A percentile compares a stretch with the other conserved stretches of the same genome.
phyloP scores from a whole-genome alignment of 345 rosid species.

The Bruguiera gymnorhiza region DNA sequence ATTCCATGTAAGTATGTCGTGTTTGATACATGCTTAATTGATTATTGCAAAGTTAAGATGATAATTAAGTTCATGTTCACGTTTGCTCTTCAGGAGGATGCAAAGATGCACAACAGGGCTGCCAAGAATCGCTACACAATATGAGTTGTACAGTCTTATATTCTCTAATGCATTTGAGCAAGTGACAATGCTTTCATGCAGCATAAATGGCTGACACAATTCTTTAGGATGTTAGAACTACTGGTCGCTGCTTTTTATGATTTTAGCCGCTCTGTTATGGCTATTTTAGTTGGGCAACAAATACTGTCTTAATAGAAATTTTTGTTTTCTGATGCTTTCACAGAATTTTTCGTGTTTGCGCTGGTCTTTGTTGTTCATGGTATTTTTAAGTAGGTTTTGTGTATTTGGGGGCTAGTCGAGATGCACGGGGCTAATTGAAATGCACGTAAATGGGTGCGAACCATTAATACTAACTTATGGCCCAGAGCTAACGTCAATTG shows the following conservation, averaged over 20 bases:
- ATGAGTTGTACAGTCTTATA: slow-evolving; percentile 32
- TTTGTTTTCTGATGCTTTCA: too few species aligned
- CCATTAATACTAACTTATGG: too few species aligned
- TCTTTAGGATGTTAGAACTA: not conserved
- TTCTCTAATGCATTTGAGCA: not conserved
- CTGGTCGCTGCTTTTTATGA: too few species aligned
- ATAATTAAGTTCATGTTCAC: not conserved
- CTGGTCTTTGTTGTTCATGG: too few species aligned
- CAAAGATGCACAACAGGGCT: slow-evolving; percentile 49
- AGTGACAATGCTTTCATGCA: not conserved
- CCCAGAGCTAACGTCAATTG: too few species aligned
- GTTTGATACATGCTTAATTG: not conserved
- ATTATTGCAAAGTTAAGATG: not conserved
- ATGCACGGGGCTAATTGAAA: too few species aligned
- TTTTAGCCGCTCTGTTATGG: too few species aligned
- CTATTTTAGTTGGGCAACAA: not conserved
- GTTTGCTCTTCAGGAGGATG: slow-evolving; percentile 58
- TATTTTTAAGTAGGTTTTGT: too few species aligned
- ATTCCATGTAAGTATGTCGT: slow-evolving; percentile 53
- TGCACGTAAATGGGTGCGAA: too few species aligned
- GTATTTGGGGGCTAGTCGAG: too few species aligned
- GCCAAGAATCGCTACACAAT: slow-evolving; percentile 62
- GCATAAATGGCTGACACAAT: not conserved
- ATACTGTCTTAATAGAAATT: too few species aligned
- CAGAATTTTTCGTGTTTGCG: too few species aligned